phyloP scores from a whole-genome alignment of 2,329 filamentous ascomycete species.

The Sclerotinia nivalis region DNA sequence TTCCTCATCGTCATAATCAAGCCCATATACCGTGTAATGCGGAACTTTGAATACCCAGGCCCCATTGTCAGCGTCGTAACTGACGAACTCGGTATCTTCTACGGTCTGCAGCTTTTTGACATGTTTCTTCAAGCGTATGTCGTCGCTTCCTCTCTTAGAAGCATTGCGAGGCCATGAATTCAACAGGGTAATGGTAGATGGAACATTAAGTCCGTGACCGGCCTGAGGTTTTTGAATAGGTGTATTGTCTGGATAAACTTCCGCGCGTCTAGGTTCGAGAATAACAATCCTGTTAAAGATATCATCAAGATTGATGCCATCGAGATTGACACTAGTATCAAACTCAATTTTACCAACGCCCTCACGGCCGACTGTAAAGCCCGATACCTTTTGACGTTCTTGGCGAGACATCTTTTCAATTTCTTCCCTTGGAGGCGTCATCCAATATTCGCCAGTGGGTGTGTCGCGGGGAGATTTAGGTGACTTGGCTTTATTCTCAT shows the following conservation, averaged over 20 bases:
- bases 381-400: slow-evolving; percentile 70
- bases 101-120: slow-evolving; percentile 78
- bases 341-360: slow-evolving; percentile 83
- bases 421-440: slow-evolving; percentile 72
- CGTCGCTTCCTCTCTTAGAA: slow-evolving; percentile 62
- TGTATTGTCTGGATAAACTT: slow-evolving; percentile 69
- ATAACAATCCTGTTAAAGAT: slow-evolving; percentile 75
- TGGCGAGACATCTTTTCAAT: slow-evolving; percentile 77
- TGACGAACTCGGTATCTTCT: slow-evolving; percentile 75
- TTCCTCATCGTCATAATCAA: slow-evolving; percentile 74
- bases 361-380: slow-evolving; percentile 80
- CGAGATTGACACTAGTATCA: slow-evolving; percentile 79
- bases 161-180: slow-evolving; percentile 86
- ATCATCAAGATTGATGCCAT: slow-evolving; percentile 74
- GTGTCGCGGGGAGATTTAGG: slow-evolving; percentile 21
- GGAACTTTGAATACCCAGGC: slow-evolving; percentile 92
- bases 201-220: slow-evolving; percentile 89
- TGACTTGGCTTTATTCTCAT: slow-evolving; percentile 60
- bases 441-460: slow-evolving; percentile 77
- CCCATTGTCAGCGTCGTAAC: slow-evolving; percentile 77
- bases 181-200: slow-evolving; percentile 81
- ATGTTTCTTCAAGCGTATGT: slow-evolving; percentile 76
- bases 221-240: slow-evolving; percentile 75
- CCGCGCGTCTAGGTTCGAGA: slow-evolving; percentile 75
- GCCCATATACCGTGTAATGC: slow-evolving; percentile 93